phyloP scores from a whole-genome alignment of 495 filamentous ascomycete species.

The Penicillium lividum region DNA sequence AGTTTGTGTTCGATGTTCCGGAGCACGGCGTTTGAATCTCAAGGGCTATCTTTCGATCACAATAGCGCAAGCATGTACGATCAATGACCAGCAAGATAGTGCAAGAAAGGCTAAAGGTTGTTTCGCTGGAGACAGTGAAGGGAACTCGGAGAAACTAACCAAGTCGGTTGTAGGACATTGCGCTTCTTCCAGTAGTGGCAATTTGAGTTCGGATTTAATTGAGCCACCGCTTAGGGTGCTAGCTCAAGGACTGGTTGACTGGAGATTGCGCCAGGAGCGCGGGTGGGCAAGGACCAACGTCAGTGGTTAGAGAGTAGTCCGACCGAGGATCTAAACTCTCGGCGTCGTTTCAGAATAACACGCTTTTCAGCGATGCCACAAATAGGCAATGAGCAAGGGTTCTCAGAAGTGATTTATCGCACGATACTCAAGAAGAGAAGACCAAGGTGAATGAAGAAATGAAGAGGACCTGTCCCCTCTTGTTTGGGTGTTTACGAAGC shows the following conservation, averaged over 20 bases:
- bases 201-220: conserved; percentile 24
- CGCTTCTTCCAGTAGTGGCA: conserved; percentile 11
- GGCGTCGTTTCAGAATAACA: conserved; percentile 33
- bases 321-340: conserved; percentile 27
- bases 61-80: conserved; percentile 15
- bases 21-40: conserved; percentile 8
- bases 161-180: conserved; percentile 68
- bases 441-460: not conserved
- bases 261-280: conserved; percentile 40
- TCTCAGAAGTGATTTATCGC: conserved; percentile 5
- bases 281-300: conserved; percentile 29
- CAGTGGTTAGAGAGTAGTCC: conserved; percentile 19
- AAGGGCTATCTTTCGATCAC: not conserved
- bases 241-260: conserved; percentile 13
- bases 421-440: not conserved
- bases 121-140: conserved; percentile 5
- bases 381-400: not conserved
- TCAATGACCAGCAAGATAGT: conserved; percentile 23
- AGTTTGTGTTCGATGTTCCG: conserved; percentile 16
- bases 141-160: conserved; percentile 51
- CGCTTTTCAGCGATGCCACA: not conserved
- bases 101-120: conserved; percentile 4
- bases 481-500: conserved; percentile 32
- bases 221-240: conserved; percentile 27
- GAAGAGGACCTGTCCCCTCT: conserved; percentile 9